Evolutionary conservation across 1,284 basidiomycete genomes (phyloP).

Genomic region (Ganoderma lingzhi): DNA sequence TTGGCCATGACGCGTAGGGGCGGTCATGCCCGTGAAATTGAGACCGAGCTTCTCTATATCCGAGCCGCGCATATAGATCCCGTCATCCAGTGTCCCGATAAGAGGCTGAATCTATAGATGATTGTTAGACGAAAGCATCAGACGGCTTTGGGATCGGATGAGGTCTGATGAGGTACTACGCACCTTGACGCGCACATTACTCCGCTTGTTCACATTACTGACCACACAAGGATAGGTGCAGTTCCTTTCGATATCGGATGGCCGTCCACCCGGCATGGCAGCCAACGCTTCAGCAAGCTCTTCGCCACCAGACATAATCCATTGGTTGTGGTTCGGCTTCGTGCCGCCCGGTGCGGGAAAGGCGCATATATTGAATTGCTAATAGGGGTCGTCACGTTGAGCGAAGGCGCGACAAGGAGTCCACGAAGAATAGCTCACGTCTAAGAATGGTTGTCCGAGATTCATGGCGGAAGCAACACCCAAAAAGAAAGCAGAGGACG

Average conservation of each 20-base stretch:
- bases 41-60: conserved; percentile 1
- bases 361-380: background rate
- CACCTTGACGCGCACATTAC: background rate
- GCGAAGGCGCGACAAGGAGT: background rate
- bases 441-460: background rate
- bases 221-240: background rate
- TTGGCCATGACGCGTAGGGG: background rate
- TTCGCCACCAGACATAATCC: conserved; percentile 1
- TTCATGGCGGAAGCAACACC: background rate
- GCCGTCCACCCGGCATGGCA: background rate
- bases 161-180: background rate
- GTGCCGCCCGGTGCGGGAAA: background rate
- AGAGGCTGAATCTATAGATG: background rate
- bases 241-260: background rate
- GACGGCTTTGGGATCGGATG: background rate
- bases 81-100: conserved; percentile 1
- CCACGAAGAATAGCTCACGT: background rate
- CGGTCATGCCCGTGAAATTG: conserved; percentile 3
- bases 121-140: background rate
- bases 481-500: background rate
- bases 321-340: background rate
- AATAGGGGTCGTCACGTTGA: background rate
- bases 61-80: conserved; percentile 1
- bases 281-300: background rate
- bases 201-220: background rate